Conservation (phyloP, 257 asterid genomes). For the Capsicum rhomboideum region DNA sequence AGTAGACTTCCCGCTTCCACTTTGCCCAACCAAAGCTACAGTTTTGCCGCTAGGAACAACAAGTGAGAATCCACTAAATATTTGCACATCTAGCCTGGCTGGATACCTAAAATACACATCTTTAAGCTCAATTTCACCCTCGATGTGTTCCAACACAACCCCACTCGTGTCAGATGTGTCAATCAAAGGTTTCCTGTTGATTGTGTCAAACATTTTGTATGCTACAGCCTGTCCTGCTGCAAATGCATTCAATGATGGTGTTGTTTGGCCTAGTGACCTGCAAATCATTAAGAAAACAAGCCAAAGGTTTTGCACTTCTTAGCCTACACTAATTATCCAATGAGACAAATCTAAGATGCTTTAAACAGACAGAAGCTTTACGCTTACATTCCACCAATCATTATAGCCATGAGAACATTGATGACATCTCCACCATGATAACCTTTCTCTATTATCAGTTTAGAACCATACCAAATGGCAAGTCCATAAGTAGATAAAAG, state of each 20-base stretch:
- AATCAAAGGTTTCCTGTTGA: slow-evolving; percentile 11
- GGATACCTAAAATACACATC: slow-evolving; percentile 29
- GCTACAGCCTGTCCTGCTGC: slow-evolving; percentile 17
- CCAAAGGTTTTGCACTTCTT: not conserved
- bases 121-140: slow-evolving; percentile 24
- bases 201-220: slow-evolving; percentile 7
- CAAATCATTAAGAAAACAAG: not conserved
- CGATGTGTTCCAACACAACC: slow-evolving; percentile 11
- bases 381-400: slow-evolving; percentile 31
- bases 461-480: slow-evolving; percentile 66
- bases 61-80: slow-evolving; percentile 23
- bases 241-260: slow-evolving; percentile 10
- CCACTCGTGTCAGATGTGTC: slow-evolving; percentile 5
- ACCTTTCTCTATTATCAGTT: slow-evolving; percentile 35
- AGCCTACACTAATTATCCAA: not conserved
- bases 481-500: slow-evolving; percentile 46
- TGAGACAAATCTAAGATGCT: not conserved
- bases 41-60: slow-evolving; percentile 14
- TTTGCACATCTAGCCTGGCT: slow-evolving; percentile 14
- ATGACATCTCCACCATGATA: slow-evolving; percentile 52
- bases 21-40: slow-evolving; percentile 22
- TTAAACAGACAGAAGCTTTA: not conserved
- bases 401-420: slow-evolving; percentile 40
- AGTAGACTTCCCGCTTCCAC: slow-evolving; percentile 32
- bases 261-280: slow-evolving; percentile 16